Evolutionary conservation across 176 grass and related monocot genomes (phyloP), one percentile per base, ranked within the genome.

Genomic region (Miscanthus lutarioriparius): DNA sequence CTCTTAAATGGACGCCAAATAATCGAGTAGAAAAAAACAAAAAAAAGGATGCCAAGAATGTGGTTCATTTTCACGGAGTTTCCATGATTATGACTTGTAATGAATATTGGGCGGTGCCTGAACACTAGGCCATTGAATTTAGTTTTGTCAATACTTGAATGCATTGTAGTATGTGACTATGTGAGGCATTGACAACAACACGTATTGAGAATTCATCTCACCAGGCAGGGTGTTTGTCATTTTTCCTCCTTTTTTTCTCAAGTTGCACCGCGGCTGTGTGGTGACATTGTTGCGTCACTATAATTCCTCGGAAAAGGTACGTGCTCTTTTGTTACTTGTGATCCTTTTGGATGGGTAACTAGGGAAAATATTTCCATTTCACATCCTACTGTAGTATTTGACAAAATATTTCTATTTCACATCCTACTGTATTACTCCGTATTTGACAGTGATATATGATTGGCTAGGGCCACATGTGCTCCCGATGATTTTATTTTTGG

Each of bases 71-170:
- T 78, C 56, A 5, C 7, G 7, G 8, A 72, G 86, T 82, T 86
- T 81, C 3, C 33, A 10, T 8, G 77, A 86, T 19, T 58, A 75
- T 35, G 78, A 87, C 70, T 43, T 6, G 70, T 54, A 47, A 30
- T 33, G 32, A 75, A 75, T 33, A 58, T 54, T 54, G 45, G 33
- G 25, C 32, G 78, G 78, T 75, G 77, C 35, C 63, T 4, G 19
- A 11, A 87, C 75, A 75, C 19, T 35, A 25, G 70, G 78, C 61
- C 70, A 67, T 67, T 87, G 8, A 86, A 66, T 80, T 80, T 37
- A 16, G 1, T 25, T 80, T 71, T 61, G 22, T 25, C 49, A 0
- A 22, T 12, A 17, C 6, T 86, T 0, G 12, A 64, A 22, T 10
- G 35, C 19, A n/a, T 10, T 37, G 14, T 36, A 25, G 2, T 16